Evolutionary conservation across 306 rosid genomes (phyloP).

Genomic region (Phaseolus lunatus): DNA sequence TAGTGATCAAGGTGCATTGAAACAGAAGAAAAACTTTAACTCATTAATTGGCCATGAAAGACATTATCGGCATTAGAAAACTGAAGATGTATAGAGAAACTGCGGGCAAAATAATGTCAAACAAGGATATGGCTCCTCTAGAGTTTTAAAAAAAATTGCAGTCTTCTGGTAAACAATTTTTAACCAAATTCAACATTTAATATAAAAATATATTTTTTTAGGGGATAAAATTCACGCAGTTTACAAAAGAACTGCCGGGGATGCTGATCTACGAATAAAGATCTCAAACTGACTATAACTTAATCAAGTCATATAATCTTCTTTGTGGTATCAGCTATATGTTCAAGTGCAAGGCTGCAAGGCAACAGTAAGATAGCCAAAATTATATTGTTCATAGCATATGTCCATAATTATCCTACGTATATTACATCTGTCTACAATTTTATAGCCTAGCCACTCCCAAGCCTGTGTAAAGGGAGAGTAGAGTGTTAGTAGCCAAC

Average conservation of each 20-base stretch:
- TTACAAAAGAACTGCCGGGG: too few relatives aligned
- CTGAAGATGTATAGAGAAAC: slow-evolving; percentile 31
- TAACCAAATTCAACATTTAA: neutral
- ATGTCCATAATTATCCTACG: neutral
- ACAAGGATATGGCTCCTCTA: neutral
- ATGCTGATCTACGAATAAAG: slow-evolving; percentile 21
- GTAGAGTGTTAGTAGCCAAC: neutral
- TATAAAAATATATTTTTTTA: neutral
- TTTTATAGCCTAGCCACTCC: too few relatives aligned
- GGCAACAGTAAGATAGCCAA: neutral
- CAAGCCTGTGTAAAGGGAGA: neutral
- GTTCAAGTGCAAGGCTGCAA: slow-evolving; percentile 33
- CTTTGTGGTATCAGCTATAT: slow-evolving; percentile 8
- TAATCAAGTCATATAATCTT: slow-evolving; percentile 31
- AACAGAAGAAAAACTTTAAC: neutral
- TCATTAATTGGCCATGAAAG: neutral
- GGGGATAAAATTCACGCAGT: neutral
- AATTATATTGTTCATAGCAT: slow-evolving; percentile 5
- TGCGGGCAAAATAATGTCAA: neutral
- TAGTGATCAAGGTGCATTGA: slow-evolving; percentile 17
- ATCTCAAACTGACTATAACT: slow-evolving; percentile 2
- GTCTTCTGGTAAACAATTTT: neutral
- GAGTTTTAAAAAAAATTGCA: neutral
- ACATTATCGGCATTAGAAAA: slow-evolving; percentile 15
- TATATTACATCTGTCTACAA: too few relatives aligned